Evolutionary conservation across 1,284 basidiomycete species (phyloP).

Genomic region (Cutaneotrichosporon sp.): DNA sequence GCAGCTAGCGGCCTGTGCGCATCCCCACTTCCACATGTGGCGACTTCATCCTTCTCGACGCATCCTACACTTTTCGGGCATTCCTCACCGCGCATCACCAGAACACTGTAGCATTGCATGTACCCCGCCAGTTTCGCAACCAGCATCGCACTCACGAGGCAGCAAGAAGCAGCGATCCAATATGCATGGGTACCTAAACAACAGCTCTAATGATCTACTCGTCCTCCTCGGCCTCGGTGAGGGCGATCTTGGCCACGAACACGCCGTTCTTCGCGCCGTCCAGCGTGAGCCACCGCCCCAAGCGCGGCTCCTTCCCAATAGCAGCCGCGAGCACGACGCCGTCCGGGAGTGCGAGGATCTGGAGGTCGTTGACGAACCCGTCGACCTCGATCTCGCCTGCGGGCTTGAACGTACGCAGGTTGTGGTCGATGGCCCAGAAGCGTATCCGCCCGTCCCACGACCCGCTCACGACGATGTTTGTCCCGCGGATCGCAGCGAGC

Average conservation of each 20-base stretch:
- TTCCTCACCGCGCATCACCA: too few species aligned
- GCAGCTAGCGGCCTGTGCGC: background rate
- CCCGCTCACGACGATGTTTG: slow-evolving; percentile 88
- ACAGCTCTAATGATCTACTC: slow-evolving; percentile 1
- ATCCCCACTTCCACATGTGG: too few species aligned
- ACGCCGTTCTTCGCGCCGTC: slow-evolving; percentile 71
- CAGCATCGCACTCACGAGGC: too few species aligned
- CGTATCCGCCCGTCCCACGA: slow-evolving; percentile 89
- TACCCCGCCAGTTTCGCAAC: too few species aligned
- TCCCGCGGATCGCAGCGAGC: slow-evolving; percentile 77
- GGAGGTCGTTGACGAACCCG: slow-evolving; percentile 80
- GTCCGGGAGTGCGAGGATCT: slow-evolving; percentile 32
- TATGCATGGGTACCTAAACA: slow-evolving; percentile 15
- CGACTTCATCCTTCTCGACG: background rate
- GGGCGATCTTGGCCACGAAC: slow-evolving; percentile 59
- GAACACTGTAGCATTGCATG: background rate
- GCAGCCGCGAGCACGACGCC: slow-evolving; percentile 72
- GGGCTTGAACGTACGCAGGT: slow-evolving; percentile 71
- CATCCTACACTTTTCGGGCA: too few species aligned
- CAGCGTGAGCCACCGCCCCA: slow-evolving; percentile 83
- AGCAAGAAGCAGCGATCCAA: background rate
- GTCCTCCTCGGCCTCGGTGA: slow-evolving; percentile 14
- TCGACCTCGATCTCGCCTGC: slow-evolving; percentile 61
- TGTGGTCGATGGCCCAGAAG: slow-evolving; percentile 82
- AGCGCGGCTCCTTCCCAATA: slow-evolving; percentile 79